A percentile compares a stretch with the other conserved stretches of the same genome.
phyloP scores from a whole-genome alignment of 495 filamentous ascomycete species.

The Saxophila tyrrhenica region DNA sequence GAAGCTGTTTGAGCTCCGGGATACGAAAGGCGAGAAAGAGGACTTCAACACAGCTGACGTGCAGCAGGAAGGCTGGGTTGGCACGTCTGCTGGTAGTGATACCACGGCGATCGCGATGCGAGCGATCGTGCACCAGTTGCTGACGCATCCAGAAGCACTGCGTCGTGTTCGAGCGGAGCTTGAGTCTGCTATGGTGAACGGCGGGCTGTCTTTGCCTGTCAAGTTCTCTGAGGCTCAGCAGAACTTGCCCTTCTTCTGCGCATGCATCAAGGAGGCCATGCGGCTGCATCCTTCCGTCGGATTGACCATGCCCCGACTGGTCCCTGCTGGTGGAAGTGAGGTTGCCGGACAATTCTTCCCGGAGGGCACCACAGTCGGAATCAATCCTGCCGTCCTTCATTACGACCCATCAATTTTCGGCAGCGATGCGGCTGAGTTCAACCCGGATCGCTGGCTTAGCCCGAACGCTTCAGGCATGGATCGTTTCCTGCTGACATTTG shows the following conservation, averaged over 20 bases:
- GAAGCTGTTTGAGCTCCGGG: neutral
- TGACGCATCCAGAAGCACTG: neutral
- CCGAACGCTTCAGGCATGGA: neutral
- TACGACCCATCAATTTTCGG: slow-evolving; percentile 39
- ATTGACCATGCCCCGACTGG: slow-evolving; percentile 31
- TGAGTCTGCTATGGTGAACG: neutral
- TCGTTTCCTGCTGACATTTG: neutral
- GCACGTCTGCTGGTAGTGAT: slow-evolving; percentile 4
- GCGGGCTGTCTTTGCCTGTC: neutral
- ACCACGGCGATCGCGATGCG: slow-evolving; percentile 3
- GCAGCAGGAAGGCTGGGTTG: neutral
- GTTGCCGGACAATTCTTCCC: slow-evolving; percentile 32
- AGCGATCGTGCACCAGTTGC: neutral
- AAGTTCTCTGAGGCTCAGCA: slow-evolving; percentile 40
- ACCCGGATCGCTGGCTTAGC: slow-evolving; percentile 39
- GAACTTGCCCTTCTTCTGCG: slow-evolving; percentile 39
- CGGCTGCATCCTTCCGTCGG: slow-evolving; percentile 35
- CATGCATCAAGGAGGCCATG: slow-evolving; percentile 38
- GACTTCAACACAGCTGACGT: neutral
- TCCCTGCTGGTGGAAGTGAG: slow-evolving; percentile 33
- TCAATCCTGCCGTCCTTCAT: slow-evolving; percentile 44
- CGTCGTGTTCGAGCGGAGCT: slow-evolving; percentile 1
- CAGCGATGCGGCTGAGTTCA: slow-evolving; percentile 30
- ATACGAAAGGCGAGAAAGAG: neutral
- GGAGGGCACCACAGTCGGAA: slow-evolving; percentile 39